Base-by-base conservation (phyloP, 305 asterid genomes). In the Fraxinus greggii region DNA sequence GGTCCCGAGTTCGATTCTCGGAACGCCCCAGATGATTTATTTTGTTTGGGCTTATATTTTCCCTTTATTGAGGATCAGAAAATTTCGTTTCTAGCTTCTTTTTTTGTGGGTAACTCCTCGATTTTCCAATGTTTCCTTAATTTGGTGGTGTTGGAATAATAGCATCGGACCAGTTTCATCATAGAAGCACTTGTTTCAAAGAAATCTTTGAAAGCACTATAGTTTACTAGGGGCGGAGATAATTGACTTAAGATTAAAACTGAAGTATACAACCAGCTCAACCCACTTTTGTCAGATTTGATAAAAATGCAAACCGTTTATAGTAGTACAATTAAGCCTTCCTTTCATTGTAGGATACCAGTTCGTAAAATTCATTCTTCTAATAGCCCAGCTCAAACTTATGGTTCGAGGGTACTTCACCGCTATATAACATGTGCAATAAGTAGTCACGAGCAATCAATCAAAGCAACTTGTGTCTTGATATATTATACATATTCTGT, bases 1-100 rank as follows among this genome's bases (percentile, higher is more conserved):
- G n/a, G 97, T 92, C 97, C 95, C 93, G 91, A 90, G 94, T 93
- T 95, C 92, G 87, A 91, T 93, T 95, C 97, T 90, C 91, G 92
- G 96, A 91, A 92, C 89, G 94, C 93, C 93, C 91, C 94, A 3
- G 51, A 2, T 13, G 21, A 3, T 12, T 3, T 15, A 5, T 3
- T 48, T 48, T 48, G 26, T 21, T 19, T 21, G 3, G 28, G 51
- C 51, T 17, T 10, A 40, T 10, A 10, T 40, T 23, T 61, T 61
- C 24, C 3, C 24, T 54, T 54, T 15, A n/a, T 5, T 17, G 23
- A 51, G 19, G 2, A 51, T n/a, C 63, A 15, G 23, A 1, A 8
- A 38, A 38, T 0, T 38, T 9, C 1, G 48, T 38, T 59, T 19
- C 69, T 6, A 12, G 8, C 13, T 7, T 4, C 12, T 5, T 1